Base-by-base conservation (phyloP, 176 grass and related monocot genomes). In the Eragrostis nindensis region DNA sequence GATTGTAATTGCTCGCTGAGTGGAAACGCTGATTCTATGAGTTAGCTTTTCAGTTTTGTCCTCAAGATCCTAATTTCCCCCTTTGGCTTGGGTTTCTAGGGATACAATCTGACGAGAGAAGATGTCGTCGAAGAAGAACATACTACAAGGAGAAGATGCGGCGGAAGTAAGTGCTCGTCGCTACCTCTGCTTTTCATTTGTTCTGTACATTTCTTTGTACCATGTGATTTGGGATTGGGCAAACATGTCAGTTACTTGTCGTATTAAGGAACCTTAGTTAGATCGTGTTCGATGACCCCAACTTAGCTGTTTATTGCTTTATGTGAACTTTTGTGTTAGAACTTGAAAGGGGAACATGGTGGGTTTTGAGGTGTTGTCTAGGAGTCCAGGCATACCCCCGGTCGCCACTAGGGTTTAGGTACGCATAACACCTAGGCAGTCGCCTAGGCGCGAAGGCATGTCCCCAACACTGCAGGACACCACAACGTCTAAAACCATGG, bases 71-170 rank as follows among this genome's bases (percentile, higher is more conserved):
- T 70, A 70, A 45, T 9, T 7, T 36, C 8, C 6, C n/a, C 29
- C 41, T 1, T 38, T 24, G 59, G n/a, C 30, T 42, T 41, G 13
- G 22, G 29, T 16, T 48, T 49, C 29, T 68, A 61, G 73, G 42
- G 73, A 62, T 46, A 63, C 53, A 60, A 42, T 19, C 64, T 76
- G 24, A 49, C 49, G 50, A 53, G 38, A 41, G 1, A 83, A 88
- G 57, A 97, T 97, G 94, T 89, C 91, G 70, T 86, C 82, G 29
- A 94, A 92, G 88, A 98, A 91, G 87, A 98, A 81, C 42, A 98
- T 89, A 87, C 76, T 91, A 94, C 74, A 98, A 98, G 85, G 95
- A 98, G 92, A 87, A 88, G 78, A 84, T 92, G 83, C 80, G 85
- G 60, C 83, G 83, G 52, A 98, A 98, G 95, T 98, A 84, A 90